A percentile compares a stretch with the other conserved stretches of the same genome.
Evolutionary conservation across 2,329 filamentous ascomycete species (phyloP).

Genomic region (Fusarium avenaceum): DNA sequence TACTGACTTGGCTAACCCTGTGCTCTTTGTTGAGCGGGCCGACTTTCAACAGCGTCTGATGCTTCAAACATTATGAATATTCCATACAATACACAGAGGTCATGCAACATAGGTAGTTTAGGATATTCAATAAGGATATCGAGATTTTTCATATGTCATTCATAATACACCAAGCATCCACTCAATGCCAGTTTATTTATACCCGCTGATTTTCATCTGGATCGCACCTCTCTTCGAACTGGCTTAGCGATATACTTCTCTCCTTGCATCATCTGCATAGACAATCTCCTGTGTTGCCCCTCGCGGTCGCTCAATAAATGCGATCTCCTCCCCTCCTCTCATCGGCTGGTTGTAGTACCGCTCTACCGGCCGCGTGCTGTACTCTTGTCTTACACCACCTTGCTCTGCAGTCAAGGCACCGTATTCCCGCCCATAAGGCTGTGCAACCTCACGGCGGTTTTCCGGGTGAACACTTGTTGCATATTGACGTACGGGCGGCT

Average conservation of each 20-base stretch:
- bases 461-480: constrained; percentile 49
- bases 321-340: constrained; percentile 55
- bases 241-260: constrained; percentile 54
- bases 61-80: neutral
- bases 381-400: constrained; percentile 51
- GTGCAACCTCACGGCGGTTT: constrained; percentile 48
- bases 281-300: constrained; percentile 59
- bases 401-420: constrained; percentile 45
- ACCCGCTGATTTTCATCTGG: neutral
- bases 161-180: constrained; percentile 5
- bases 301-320: constrained; percentile 61
- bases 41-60: too few relatives aligned
- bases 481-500: constrained; percentile 51
- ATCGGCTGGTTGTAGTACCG: constrained; percentile 59
- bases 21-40: too few relatives aligned
- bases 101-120: neutral
- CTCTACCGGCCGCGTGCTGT: constrained; percentile 60
- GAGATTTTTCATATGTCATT: constrained; percentile 4
- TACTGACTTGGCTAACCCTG: too few relatives aligned
- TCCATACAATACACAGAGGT: neutral
- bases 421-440: constrained; percentile 54
- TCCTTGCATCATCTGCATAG: constrained; percentile 59
- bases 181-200: neutral
- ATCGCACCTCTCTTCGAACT: neutral
- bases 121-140: neutral